A percentile compares a stretch with the other conserved stretches of the same genome.
Evolutionary conservation across 1,284 basidiomycete species (phyloP).

Genomic region (Tranzscheliella williamsii): DNA sequence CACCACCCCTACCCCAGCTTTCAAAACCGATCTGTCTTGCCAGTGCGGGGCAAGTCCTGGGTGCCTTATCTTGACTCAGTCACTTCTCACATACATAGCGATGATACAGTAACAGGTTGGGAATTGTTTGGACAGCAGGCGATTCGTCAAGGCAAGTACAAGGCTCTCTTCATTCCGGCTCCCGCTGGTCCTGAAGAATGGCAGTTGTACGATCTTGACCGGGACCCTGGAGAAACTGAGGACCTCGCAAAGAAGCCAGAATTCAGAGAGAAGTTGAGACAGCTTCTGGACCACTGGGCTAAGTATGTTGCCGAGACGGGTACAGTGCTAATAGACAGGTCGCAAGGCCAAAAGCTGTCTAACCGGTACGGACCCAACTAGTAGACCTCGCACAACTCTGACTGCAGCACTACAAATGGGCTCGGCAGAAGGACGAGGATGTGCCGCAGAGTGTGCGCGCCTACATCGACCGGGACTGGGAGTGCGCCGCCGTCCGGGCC

Average conservation of each 20-base stretch:
- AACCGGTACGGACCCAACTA: too few species aligned
- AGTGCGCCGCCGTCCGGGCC: constrained; percentile 8
- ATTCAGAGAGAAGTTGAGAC: constrained; percentile 41
- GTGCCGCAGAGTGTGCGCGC: constrained; percentile 14
- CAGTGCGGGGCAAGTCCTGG: constrained; percentile 9
- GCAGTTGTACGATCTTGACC: constrained; percentile 50
- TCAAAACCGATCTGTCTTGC: constrained; percentile 4
- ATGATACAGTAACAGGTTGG: constrained; percentile 28
- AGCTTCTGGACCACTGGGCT: constrained; percentile 26
- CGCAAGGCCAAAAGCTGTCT: too few species aligned
- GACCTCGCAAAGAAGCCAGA: constrained; percentile 41
- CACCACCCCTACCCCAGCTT: constrained; percentile 8
- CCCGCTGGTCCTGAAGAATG: constrained; percentile 34
- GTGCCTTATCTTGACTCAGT: constrained; percentile 15
- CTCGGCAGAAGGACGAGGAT: constrained; percentile 23
- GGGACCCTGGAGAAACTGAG: constrained; percentile 50
- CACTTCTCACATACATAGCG: constrained; percentile 8
- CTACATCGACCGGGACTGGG: constrained; percentile 32
- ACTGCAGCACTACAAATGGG: constrained; percentile 37
- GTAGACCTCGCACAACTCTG: too few species aligned
- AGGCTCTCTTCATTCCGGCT: constrained; percentile 40
- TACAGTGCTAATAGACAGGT: too few species aligned
- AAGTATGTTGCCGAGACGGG: constrained; percentile 7
- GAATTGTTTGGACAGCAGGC: constrained; percentile 47
- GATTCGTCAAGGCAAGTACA: constrained; percentile 47